Evolutionary conservation across 1,139 yeast genomes (phyloP).

Genomic region (Debaryomyces sp.): DNA sequence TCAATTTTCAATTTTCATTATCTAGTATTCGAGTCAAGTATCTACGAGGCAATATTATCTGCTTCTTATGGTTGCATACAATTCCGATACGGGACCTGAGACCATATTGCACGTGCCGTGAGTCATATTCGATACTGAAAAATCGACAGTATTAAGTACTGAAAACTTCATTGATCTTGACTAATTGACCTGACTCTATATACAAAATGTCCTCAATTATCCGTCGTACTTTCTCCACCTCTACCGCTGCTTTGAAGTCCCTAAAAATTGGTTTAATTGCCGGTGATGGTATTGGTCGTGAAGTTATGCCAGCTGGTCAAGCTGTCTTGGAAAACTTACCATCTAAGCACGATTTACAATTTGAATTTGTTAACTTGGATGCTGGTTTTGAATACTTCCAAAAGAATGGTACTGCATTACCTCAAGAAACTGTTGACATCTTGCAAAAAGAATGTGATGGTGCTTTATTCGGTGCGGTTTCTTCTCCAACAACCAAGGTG

Average conservation of each 20-base stretch:
- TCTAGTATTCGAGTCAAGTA: background rate
- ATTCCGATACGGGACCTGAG: background rate
- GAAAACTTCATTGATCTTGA: background rate
- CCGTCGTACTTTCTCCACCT: constrained; percentile 41
- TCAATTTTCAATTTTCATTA: background rate
- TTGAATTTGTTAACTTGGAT: constrained; percentile 82
- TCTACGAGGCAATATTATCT: background rate
- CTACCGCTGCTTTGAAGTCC: constrained; percentile 33
- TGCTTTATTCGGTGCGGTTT: constrained; percentile 96
- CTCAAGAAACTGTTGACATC: constrained; percentile 85
- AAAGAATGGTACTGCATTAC: constrained; percentile 91
- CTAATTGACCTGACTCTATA: background rate
- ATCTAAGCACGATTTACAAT: constrained; percentile 68
- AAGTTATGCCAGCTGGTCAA: constrained; percentile 94
- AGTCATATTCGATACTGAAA: constrained; percentile 9
- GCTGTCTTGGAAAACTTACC: constrained; percentile 84
- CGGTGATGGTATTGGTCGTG: constrained; percentile 98
- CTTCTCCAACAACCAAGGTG: constrained; percentile 92
- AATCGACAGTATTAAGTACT: background rate
- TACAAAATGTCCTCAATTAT: constrained; percentile 23
- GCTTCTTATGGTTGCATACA: background rate
- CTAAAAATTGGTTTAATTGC: constrained; percentile 72
- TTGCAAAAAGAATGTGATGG: constrained; percentile 88
- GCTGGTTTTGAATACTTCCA: constrained; percentile 96
- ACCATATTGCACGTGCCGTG: constrained; percentile 8